A percentile compares a stretch with the other conserved stretches of the same genome.
Evolutionary conservation across 192 early-diverging fungal genomes (phyloP).

Genomic region (Thamnidium elegans): DNA sequence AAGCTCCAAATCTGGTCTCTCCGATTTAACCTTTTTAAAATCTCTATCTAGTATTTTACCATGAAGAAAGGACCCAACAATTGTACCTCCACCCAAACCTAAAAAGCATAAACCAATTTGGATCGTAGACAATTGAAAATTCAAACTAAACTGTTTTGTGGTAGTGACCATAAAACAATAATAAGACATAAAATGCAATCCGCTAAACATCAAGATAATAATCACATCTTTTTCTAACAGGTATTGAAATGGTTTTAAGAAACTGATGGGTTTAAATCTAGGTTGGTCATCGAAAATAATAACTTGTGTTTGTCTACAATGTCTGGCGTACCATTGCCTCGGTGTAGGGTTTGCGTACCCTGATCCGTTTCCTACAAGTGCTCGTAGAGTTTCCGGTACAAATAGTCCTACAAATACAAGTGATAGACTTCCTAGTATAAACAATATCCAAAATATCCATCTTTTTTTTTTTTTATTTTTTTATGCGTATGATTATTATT

Average conservation of each 20-base stretch:
- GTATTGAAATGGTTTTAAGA: slow-evolving; percentile 34
- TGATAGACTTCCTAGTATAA: slow-evolving; percentile 14
- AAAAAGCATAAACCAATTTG: slow-evolving; percentile 45
- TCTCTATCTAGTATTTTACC: no score
- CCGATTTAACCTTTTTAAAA: no score
- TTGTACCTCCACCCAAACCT: slow-evolving; percentile 39
- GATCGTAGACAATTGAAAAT: slow-evolving; percentile 36
- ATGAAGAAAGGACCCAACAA: slow-evolving; percentile 25
- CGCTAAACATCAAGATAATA: slow-evolving; percentile 35
- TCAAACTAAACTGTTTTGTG: slow-evolving; percentile 30
- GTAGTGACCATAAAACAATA: slow-evolving; percentile 40
- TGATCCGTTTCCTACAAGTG: slow-evolving; percentile 39
- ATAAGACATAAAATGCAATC: slow-evolving; percentile 32
- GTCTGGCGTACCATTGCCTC: slow-evolving; percentile 10
- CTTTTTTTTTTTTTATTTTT: neutral
- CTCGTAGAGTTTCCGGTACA: slow-evolving; percentile 46
- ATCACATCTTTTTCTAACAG: slow-evolving; percentile 27
- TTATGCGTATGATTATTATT: no score
- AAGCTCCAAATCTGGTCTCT: slow-evolving; percentile 6
- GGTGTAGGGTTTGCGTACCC: slow-evolving; percentile 35
- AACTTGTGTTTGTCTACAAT: neutral
- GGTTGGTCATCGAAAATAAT: neutral
- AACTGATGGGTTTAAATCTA: slow-evolving; percentile 14
- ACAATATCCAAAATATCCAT: slow-evolving; percentile 45
- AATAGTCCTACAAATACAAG: slow-evolving; percentile 36